Conservation (phyloP, 2,329 filamentous ascomycete genomes). For the Chaetomiaceae sp. region DNA sequence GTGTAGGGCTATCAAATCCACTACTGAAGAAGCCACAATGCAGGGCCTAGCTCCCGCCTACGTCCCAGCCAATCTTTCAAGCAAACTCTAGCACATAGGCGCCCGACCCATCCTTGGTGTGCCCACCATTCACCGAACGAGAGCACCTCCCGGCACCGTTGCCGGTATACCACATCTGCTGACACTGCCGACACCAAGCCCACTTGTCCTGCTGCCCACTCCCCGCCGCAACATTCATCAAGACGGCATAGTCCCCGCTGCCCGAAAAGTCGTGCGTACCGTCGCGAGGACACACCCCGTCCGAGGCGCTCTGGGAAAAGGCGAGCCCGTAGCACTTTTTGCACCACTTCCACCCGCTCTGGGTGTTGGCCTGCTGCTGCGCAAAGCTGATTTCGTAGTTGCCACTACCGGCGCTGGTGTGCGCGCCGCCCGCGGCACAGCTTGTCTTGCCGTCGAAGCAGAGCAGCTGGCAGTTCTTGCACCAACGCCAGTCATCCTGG, state of each 20-base stretch:
- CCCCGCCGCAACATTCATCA: background rate
- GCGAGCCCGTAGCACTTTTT: conserved; percentile 1
- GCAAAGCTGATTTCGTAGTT: background rate
- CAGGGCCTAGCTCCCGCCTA: no score
- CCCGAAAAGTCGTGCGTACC: background rate
- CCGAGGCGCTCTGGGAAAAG: background rate
- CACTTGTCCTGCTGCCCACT: background rate
- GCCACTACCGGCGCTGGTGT: background rate
- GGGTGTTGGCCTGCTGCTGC: background rate
- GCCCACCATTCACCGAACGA: background rate
- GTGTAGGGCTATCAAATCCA: no score
- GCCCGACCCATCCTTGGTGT: background rate
- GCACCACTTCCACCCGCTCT: conserved; percentile 4
- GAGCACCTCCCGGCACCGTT: background rate
- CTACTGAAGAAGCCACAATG: no score
- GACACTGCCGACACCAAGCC: background rate
- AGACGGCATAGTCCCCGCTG: background rate
- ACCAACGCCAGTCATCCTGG: background rate
- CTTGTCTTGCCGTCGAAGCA: background rate
- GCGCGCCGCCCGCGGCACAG: background rate
- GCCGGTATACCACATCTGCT: background rate
- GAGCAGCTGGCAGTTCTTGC: conserved; percentile 1
- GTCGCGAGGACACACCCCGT: conserved; percentile 1
- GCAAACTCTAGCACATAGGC: background rate
- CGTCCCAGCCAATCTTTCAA: no score